A percentile compares a stretch with the other conserved stretches of the same genome.
phyloP scores from a whole-genome alignment of 108 stramenopile species.

The Chaetoceros tenuissimus region DNA sequence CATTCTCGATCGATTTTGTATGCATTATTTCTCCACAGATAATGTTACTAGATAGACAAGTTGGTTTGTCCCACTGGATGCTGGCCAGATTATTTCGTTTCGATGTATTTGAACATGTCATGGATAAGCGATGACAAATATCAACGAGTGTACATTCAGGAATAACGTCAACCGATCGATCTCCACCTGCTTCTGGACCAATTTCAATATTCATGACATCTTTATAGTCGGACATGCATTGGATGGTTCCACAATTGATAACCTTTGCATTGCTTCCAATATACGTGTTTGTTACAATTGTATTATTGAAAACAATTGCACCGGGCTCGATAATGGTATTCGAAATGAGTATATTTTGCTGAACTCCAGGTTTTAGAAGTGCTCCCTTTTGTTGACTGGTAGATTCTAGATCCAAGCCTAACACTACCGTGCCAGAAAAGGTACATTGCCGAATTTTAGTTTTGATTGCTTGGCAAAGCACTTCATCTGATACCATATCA shows the following conservation, averaged over 20 bases:
- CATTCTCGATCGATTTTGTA: constrained; percentile 42
- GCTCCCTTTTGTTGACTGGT: not conserved
- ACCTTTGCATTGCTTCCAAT: constrained; percentile 44
- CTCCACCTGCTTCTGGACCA: constrained; percentile 78
- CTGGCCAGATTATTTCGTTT: not conserved
- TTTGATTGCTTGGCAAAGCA: constrained; percentile 15
- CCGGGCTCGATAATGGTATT: constrained; percentile 45
- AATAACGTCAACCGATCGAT: constrained; percentile 24
- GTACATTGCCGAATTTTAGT: constrained; percentile 28
- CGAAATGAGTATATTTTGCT: constrained; percentile 39
- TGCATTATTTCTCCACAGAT: constrained; percentile 39
- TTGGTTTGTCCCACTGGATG: not conserved
- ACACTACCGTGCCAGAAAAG: constrained; percentile 41
- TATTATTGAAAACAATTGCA: constrained; percentile 56
- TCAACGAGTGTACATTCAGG: constrained; percentile 59
- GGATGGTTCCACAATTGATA: constrained; percentile 48
- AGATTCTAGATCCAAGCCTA: constrained; percentile 20
- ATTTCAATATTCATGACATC: constrained; percentile 38
- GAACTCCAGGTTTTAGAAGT: constrained; percentile 30
- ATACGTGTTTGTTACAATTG: constrained; percentile 38
- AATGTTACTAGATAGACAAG: constrained; percentile 24
- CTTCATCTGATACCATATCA: not conserved
- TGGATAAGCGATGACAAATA: constrained; percentile 39
- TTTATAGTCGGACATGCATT: constrained; percentile 1
- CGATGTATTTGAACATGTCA: constrained; percentile 7